phyloP scores from a whole-genome alignment of 2,329 filamentous ascomycete species.

The Sphaceloma murrayae region DNA sequence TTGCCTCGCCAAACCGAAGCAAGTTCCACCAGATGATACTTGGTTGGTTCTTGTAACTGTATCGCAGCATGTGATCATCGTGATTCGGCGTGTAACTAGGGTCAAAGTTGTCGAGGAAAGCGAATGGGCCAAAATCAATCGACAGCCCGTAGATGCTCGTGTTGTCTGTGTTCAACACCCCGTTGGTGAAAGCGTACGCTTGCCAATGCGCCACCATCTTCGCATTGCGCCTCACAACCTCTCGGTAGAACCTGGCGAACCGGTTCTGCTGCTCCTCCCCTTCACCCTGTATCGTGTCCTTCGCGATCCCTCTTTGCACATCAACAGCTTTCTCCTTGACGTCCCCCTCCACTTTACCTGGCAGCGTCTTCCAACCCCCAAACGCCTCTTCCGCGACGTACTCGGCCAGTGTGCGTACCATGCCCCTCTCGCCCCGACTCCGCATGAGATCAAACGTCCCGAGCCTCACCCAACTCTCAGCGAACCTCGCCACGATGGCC shows the following conservation, averaged over 20 bases:
- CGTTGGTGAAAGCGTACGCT: slow-evolving; percentile 98
- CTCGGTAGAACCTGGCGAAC: slow-evolving; percentile 77
- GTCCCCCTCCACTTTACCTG: slow-evolving; percentile 45
- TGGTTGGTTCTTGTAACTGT: slow-evolving; percentile 88
- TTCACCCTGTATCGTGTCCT: slow-evolving; percentile 56
- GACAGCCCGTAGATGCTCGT: slow-evolving; percentile 82
- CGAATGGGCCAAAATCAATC: slow-evolving; percentile 93
- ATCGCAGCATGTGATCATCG: slow-evolving; percentile 78
- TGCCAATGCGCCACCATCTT: slow-evolving; percentile 88
- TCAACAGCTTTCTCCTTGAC: slow-evolving; percentile 40
- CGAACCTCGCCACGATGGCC: slow-evolving; percentile 85
- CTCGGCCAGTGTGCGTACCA: slow-evolving; percentile 65
- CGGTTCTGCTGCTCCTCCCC: slow-evolving; percentile 64
- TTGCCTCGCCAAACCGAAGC: slow-evolving; percentile 75
- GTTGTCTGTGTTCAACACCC: slow-evolving; percentile 95
- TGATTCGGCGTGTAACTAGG: slow-evolving; percentile 93
- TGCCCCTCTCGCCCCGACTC: slow-evolving; percentile 64
- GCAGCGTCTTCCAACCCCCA: slow-evolving; percentile 75
- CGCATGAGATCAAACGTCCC: slow-evolving; percentile 94
- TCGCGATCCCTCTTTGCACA: slow-evolving; percentile 29
- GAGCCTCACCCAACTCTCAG: slow-evolving; percentile 80
- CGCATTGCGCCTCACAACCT: slow-evolving; percentile 78
- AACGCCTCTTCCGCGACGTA: slow-evolving; percentile 86
- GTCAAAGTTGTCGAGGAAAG: slow-evolving; percentile 96
- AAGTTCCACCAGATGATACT: slow-evolving; percentile 99